Percentiles rank a stretch among this genome's conserved stretches.
Evolutionary conservation across 1,284 basidiomycete genomes (phyloP).

Genomic region (Exobasidium cylindrosporum): DNA sequence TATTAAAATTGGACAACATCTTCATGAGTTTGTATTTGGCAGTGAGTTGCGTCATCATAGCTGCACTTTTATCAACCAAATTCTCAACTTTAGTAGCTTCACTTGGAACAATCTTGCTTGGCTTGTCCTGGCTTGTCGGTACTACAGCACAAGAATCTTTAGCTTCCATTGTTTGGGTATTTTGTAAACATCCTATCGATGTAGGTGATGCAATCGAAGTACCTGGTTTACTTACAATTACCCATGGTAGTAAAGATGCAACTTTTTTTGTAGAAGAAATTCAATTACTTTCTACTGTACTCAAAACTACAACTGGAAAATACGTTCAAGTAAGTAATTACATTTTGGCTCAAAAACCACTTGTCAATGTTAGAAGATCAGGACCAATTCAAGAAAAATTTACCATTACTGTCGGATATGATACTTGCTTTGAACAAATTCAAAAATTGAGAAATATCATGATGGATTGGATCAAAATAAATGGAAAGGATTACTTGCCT

Average conservation of each 20-base stretch:
- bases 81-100: constrained; percentile 73
- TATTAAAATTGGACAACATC: constrained; percentile 62
- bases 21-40: constrained; percentile 61
- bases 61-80: constrained; percentile 63
- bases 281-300: constrained; percentile 66
- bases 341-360: constrained; percentile 56
- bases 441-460: constrained; percentile 75
- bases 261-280: constrained; percentile 19
- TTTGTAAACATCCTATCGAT: constrained; percentile 79
- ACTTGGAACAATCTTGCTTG: constrained; percentile 76
- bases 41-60: constrained; percentile 67
- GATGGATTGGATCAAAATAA: constrained; percentile 70
- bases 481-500: constrained; percentile 54
- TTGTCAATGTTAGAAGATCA: constrained; percentile 70
- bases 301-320: constrained; percentile 34
- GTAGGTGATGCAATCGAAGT: constrained; percentile 75
- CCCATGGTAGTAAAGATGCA: neutral
- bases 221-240: constrained; percentile 38
- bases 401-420: constrained; percentile 75
- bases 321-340: constrained; percentile 29
- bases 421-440: constrained; percentile 77
- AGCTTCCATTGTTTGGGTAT: constrained; percentile 78
- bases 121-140: constrained; percentile 85
- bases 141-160: constrained; percentile 66
- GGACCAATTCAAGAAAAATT: constrained; percentile 72